Evolutionary conservation across 2,329 filamentous ascomycete genomes (phyloP).

Genomic region (Colletotrichum paranaense): DNA sequence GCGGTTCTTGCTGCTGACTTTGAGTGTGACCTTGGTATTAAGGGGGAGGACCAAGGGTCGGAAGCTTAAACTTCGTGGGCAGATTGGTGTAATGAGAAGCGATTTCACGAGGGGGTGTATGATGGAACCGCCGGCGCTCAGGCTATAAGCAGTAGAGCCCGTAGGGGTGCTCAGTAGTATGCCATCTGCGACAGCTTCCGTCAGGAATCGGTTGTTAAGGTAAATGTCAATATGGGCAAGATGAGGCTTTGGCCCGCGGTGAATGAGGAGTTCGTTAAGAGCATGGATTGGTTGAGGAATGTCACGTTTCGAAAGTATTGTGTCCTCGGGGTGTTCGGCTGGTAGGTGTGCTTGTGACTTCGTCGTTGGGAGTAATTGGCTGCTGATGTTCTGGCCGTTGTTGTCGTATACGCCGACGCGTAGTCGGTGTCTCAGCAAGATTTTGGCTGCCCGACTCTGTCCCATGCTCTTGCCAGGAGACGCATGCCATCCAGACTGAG

Average conservation of each 20-base stretch:
- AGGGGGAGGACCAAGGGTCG: conserved; percentile 89
- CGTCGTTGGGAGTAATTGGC: conserved; percentile 57
- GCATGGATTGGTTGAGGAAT: conserved; percentile 68
- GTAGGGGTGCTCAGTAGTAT: conserved; percentile 96
- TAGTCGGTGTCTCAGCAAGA: conserved; percentile 87
- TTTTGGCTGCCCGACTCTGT: conserved; percentile 76
- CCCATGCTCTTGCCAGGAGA: conserved; percentile 87
- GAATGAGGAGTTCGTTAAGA: conserved; percentile 95
- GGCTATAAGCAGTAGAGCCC: conserved; percentile 92
- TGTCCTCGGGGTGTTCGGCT: conserved; percentile 38
- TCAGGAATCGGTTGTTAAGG: conserved; percentile 89
- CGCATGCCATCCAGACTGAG: conserved; percentile 71
- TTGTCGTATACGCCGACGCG: conserved; percentile 86
- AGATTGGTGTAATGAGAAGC: conserved; percentile 92
- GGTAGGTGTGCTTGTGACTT: conserved; percentile 49
- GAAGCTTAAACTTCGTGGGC: conserved; percentile 91
- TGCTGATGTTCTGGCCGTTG: conserved; percentile 70
- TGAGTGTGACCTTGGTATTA: conserved; percentile 84
- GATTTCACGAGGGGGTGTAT: conserved; percentile 93
- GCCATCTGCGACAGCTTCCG: conserved; percentile 93
- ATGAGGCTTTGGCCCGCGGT: conserved; percentile 90
- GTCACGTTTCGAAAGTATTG: conserved; percentile 23
- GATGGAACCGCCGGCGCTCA: conserved; percentile 93
- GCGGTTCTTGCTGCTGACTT: conserved; percentile 83
- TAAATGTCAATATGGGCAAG: conserved; percentile 92